These are phyloP conservation scores for Arabis alpina DNA, from an alignment of 345 rosid species.

Conservation along the genomic window DNA sequence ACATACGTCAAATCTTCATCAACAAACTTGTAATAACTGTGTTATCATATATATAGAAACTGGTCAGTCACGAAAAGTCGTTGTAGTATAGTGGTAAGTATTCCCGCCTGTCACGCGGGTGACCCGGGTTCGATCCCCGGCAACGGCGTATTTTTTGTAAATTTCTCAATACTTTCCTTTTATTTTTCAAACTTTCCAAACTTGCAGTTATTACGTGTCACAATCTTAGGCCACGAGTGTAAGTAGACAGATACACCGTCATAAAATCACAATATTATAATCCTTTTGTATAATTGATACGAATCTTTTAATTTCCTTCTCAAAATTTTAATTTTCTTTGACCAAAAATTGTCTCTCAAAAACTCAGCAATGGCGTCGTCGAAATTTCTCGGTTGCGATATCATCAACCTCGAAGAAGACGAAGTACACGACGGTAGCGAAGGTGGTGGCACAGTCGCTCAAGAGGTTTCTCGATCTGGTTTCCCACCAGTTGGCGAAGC, in stretches of 20 bases:
- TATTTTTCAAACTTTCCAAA: too few relatives aligned
- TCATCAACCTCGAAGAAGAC: conserved; percentile 16
- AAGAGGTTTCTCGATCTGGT: conserved; percentile 6
- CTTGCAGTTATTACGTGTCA: conserved; percentile 27
- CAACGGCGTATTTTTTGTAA: conserved; percentile 23
- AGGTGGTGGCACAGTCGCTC: neutral
- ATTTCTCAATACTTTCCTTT: too few relatives aligned
- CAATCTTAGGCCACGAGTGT: conserved; percentile 12
- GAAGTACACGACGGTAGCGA: neutral
- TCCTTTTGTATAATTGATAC: neutral
- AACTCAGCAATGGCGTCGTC: conserved; percentile 35
- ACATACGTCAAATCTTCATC: too few relatives aligned
- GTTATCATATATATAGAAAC: too few relatives aligned
- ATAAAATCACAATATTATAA: too few relatives aligned
- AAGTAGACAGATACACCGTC: conserved; percentile 10
- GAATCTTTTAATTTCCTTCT: neutral
- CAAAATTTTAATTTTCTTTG: neutral
- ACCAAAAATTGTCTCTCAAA: neutral
- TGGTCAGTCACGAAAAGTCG: conserved; percentile 39
- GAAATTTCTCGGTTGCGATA: conserved; percentile 27
- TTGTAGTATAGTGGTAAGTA: conserved; percentile 97
- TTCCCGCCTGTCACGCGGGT: conserved; percentile 94
- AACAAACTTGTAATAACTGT: too few relatives aligned
- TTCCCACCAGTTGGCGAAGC: neutral
- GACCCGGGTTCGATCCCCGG: conserved; percentile 94